Evolutionary conservation across 169 alveolate genomes (phyloP).

Genomic region (Theileria equi): DNA sequence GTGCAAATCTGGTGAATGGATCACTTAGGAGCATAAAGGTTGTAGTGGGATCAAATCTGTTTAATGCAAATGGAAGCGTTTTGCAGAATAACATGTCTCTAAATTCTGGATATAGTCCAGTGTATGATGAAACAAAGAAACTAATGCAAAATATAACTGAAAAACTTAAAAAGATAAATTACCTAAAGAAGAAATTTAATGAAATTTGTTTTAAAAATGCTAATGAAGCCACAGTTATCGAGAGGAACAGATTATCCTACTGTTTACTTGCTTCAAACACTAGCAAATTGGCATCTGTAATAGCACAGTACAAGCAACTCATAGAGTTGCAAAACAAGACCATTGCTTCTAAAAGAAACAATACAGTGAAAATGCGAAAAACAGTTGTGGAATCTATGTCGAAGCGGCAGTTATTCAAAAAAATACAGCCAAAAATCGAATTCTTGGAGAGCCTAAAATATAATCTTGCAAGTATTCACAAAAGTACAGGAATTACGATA

Average conservation of each 20-base stretch:
- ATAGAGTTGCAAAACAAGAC: slow-evolving; percentile 12
- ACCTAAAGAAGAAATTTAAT: slow-evolving; percentile 8
- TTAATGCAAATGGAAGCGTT: neutral
- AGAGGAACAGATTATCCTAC: neutral
- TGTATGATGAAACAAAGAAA: slow-evolving; percentile 25
- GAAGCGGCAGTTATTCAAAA: neutral
- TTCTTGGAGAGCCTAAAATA: neutral
- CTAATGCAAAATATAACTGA: slow-evolving; percentile 5
- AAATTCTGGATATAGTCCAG: neutral
- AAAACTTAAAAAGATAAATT: slow-evolving; percentile 14
- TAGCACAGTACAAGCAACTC: neutral
- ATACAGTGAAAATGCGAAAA: neutral
- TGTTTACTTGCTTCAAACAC: neutral
- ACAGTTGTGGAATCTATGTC: neutral
- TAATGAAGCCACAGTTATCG: neutral
- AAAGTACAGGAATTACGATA: slow-evolving; percentile 32
- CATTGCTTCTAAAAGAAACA: slow-evolving; percentile 2
- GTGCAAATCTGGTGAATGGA: slow-evolving; percentile 5
- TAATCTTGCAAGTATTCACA: neutral
- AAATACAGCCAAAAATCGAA: neutral
- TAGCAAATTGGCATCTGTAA: neutral
- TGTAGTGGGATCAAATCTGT: slow-evolving; percentile 15
- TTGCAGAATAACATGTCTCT: neutral
- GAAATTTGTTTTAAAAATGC: neutral
- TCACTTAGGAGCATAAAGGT: slow-evolving; percentile 8